Base-by-base conservation (phyloP, 768 basidiomycete genomes). In the Xerocomus spinulosus region DNA sequence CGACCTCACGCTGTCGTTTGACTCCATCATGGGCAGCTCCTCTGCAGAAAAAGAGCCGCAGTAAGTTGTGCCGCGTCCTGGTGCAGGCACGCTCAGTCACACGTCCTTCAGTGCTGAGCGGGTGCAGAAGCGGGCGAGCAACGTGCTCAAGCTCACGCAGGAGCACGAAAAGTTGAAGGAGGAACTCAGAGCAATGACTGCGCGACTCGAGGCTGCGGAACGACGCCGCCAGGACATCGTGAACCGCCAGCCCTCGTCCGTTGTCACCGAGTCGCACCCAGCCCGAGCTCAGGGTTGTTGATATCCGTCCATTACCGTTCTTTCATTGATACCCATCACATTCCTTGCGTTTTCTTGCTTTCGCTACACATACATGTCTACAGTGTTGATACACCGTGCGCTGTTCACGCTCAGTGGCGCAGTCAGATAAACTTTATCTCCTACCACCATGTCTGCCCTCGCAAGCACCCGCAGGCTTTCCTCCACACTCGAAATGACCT, bases 101-200 rank as follows among this genome's bases (percentile, higher is more conserved):
- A 57, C 57, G 62, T 40, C 32, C 42, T 48, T 44, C 54, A 68
- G 66, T 38, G 53, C 21, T 26, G 66, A 71, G 53, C 67, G 64
- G 48, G 63, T 77, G 54, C 72, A 85, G 62, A 89, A 88, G 68
- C 81, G 87, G 52, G 82, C 80, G 34, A 85, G 83, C 57, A 88
- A 85, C 65, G 84, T 90, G 49, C 64, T 86, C 60, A 87, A 84
- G 60, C 73, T 91, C 29, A 75, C 83, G 18, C 75, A 85, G 69
- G 87, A 91, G 73, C 85, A 89, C 64, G 83, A 86, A 64, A 85
- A 82, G 65, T 70, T 91, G 51, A 82, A 84, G 67, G 82, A 77
- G 42, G 81, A 88, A 67, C 75, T 91, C 59, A 80, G 74, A 60
- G 84, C 80, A 42, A 84, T 90, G 82, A 74, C 78, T 17, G 85